Base-by-base conservation (phyloP, 176 grass and related monocot species). In the Oryza officinalis region DNA sequence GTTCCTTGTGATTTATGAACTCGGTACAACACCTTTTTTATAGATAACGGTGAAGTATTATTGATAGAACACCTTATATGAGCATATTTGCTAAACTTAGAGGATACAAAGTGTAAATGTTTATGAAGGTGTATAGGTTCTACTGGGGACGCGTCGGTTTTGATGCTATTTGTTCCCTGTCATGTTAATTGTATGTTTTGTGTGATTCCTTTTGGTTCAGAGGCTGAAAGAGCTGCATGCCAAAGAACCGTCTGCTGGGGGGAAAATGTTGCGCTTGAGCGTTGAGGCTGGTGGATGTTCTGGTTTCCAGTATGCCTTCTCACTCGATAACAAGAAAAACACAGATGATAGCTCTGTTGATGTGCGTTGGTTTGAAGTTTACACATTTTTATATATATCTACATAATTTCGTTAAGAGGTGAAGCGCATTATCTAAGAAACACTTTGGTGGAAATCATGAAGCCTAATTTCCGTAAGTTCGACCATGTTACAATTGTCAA, bases 251-350 rank as follows among this genome's bases (percentile, higher is more conserved):
- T 91, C 83, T 4, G 32, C 80, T 63, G 88, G 89, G 40, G 92
- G 84, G 91, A 35, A 91, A 76, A 95, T 98, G 92, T 69, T 98
- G 60, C 87, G 92, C 14, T 83, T 98, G 43, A 84, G 89, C 5
- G 89, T 98, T 59, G 91, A 98, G 87, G 88, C 91, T 63, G 95
- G 95, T 88, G 94, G 91, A 60, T 97, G 94, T 80, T 97, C 89
- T 78, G 94, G 94, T 26, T 97, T 97, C 73, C 91, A 97, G 72
- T 97, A 97, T 89, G 81, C 84, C 41, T 97, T 97, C 88, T 25
- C 52, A 64, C 87, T 98, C 15, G 95, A 98, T 87, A 69, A 75
- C 69, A 93, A 84, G 78, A 81, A 80, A 85, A 89, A 70, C 32
- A 27, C 63, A 65, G 87, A 89, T 33, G 87, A 89, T 52, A 80